Percentiles rank a stretch among this genome's conserved stretches.
phyloP scores from a whole-genome alignment of 2,329 filamentous ascomycete genomes.

The Leptodontidium sp. region DNA sequence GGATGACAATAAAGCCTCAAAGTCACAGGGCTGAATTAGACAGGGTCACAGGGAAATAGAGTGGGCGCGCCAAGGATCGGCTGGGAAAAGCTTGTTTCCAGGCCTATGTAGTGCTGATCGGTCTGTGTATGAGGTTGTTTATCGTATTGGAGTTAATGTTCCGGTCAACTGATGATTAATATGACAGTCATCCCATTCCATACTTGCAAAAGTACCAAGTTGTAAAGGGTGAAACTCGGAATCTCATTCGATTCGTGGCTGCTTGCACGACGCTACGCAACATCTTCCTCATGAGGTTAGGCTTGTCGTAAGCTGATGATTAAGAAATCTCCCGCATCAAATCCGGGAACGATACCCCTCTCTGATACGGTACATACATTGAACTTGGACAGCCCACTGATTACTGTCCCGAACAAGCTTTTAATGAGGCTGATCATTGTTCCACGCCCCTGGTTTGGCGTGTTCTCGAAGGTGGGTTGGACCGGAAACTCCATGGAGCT shows the following conservation, averaged over 20 bases:
- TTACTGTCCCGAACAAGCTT: slow-evolving; percentile 16
- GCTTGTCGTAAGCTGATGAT: slow-evolving; percentile 9
- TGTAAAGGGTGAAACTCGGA: background rate
- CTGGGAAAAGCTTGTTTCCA: background rate
- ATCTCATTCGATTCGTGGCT: background rate
- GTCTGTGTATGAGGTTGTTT: background rate
- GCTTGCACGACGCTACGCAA: background rate
- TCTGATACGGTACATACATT: background rate
- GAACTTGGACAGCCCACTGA: background rate
- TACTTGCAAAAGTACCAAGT: background rate
- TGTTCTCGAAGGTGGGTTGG: slow-evolving; percentile 1
- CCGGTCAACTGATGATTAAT: background rate
- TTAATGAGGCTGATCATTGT: slow-evolving; percentile 16
- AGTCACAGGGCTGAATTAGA: background rate
- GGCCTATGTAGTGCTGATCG: background rate
- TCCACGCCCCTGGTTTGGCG: background rate
- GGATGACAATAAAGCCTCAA: background rate
- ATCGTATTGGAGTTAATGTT: no score
- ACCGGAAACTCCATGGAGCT: slow-evolving; percentile 5
- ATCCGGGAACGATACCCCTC: background rate
- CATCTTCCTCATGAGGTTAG: slow-evolving; percentile 5
- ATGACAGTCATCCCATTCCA: background rate
- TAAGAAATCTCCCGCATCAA: background rate
- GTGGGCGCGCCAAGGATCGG: background rate
- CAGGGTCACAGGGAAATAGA: background rate